Evolutionary conservation across 441 rosid genomes (phyloP), one percentile per base, ranked within the genome.

Genomic region (Gossypium schwendimanii): DNA sequence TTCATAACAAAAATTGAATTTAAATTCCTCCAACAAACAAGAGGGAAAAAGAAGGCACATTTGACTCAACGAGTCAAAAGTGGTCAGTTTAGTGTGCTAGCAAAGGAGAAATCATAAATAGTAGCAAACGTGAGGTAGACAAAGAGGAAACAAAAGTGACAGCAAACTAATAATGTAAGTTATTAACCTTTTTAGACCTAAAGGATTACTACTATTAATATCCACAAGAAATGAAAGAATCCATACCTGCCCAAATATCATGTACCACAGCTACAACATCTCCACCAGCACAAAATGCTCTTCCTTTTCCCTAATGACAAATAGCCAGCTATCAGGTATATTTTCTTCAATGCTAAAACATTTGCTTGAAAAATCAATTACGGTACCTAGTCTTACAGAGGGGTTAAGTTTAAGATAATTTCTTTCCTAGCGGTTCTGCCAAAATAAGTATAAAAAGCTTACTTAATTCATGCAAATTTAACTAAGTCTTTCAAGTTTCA

Each of bases 251-350:
- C 50, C 39, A 45, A 12, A 66, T 66, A 58, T 74, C 72, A 57
- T 2, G 65, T 57, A 47, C 66, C 49, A 74, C 72, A 66, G 66
- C 50, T 54, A 72, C 60, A 45, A 74, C 72, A 66, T 74, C 77
- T 55, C 77, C 72, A 45, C 72, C 77, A 57, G 50, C 77, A 58
- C 50, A 74, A 74, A 66, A 65, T 26, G 77, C 59, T 66, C 72
- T 74, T 74, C 72, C 77, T 74, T 74, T 45, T 2, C 77, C 77
- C 72, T 74, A 4, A 9, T 58, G 44, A 63, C 15, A 72, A 49
- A 60, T n/a, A 3, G 31, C 17, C 60, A 72, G 21, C 49, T 11
- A 28, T 44, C 21, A 72, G 7, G 47, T 61, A 10, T 21, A 61
- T 3, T 58, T 44, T 41, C 41, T 39, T 20, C 7, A 44, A 49